These are phyloP conservation scores for Sarocladiaceae sp. DNA, from an alignment of 2,329 filamentous ascomycete species.

Conservation along the genomic window DNA sequence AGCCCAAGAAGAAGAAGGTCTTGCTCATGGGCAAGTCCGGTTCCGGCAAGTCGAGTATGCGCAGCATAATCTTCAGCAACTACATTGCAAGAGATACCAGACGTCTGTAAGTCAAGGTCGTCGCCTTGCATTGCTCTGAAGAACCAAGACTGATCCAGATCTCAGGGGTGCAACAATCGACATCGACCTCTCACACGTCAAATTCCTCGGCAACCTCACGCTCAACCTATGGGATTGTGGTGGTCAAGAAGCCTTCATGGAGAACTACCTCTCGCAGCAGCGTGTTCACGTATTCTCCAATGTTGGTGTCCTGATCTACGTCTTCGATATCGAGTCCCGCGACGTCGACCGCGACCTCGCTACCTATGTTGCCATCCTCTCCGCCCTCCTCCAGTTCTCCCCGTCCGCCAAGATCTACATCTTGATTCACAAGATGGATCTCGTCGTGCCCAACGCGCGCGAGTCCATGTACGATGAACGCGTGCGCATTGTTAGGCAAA, in stretches of 20 bases:
- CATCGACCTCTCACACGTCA: slow-evolving; percentile 96
- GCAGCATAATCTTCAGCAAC: slow-evolving; percentile 98
- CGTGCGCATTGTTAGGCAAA: slow-evolving; percentile 67
- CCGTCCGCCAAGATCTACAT: slow-evolving; percentile 80
- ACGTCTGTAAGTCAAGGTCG: slow-evolving; percentile 52
- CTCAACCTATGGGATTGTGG: slow-evolving; percentile 99
- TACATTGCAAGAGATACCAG: slow-evolving; percentile 96
- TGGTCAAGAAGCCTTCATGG: slow-evolving; percentile 97
- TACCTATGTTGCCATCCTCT: slow-evolving; percentile 86
- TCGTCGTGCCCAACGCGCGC: slow-evolving; percentile 74
- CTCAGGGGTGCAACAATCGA: slow-evolving; percentile 84
- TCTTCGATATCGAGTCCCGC: slow-evolving; percentile 96
- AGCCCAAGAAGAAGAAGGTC: slow-evolving; percentile 80
- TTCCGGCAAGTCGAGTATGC: slow-evolving; percentile 96
- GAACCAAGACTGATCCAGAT: background rate
- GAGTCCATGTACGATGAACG: slow-evolving; percentile 81
- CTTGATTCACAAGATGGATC: slow-evolving; percentile 97
- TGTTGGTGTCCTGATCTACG: slow-evolving; percentile 95
- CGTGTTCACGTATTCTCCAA: slow-evolving; percentile 94
- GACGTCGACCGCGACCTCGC: slow-evolving; percentile 90
- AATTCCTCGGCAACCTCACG: slow-evolving; percentile 95
- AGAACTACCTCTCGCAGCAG: slow-evolving; percentile 95
- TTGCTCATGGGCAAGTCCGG: slow-evolving; percentile 92
- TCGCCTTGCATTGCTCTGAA: background rate
- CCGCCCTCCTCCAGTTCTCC: slow-evolving; percentile 81